Evolutionary conservation across 1,139 yeast genomes (phyloP).

Genomic region (Yamadazyma spencermartinsiae): DNA sequence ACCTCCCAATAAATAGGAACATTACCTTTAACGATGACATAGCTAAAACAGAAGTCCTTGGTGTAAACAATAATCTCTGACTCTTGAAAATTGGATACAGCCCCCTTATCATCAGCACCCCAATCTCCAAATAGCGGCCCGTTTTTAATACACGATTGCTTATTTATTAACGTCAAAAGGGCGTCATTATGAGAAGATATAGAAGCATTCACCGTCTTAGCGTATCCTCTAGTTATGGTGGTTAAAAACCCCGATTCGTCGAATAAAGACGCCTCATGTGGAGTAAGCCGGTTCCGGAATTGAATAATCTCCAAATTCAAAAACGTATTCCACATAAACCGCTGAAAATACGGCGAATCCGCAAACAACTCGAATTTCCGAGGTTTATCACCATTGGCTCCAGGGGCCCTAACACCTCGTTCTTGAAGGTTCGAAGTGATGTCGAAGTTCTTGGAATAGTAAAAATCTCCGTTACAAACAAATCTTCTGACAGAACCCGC

Average conservation of each 20-base stretch:
- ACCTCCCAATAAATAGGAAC: constrained; percentile 66
- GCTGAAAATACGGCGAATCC: constrained; percentile 48
- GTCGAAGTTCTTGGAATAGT: constrained; percentile 66
- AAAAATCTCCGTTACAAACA: constrained; percentile 63
- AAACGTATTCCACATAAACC: constrained; percentile 67
- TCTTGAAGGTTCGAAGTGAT: constrained; percentile 62
- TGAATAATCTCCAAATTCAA: constrained; percentile 58
- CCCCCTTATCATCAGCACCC: constrained; percentile 74
- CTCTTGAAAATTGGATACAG: constrained; percentile 65
- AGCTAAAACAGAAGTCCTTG: constrained; percentile 53
- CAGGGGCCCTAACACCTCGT: constrained; percentile 31
- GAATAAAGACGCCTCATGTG: constrained; percentile 48
- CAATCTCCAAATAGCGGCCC: constrained; percentile 66
- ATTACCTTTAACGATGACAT: constrained; percentile 64
- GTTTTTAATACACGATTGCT: constrained; percentile 60
- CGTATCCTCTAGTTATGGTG: constrained; percentile 66
- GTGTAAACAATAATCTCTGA: constrained; percentile 63
- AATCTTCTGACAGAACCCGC: constrained; percentile 58
- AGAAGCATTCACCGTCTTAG: constrained; percentile 54
- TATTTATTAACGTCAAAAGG: constrained; percentile 62
- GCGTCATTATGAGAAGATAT: constrained; percentile 37
- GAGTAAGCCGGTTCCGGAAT: constrained; percentile 57
- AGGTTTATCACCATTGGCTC: neutral
- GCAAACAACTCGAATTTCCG: constrained; percentile 36
- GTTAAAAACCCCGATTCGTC: constrained; percentile 60